These are phyloP conservation scores for Microglena sp. DNA, from an alignment of 139 green algal genomes.

Conservation along the genomic window DNA sequence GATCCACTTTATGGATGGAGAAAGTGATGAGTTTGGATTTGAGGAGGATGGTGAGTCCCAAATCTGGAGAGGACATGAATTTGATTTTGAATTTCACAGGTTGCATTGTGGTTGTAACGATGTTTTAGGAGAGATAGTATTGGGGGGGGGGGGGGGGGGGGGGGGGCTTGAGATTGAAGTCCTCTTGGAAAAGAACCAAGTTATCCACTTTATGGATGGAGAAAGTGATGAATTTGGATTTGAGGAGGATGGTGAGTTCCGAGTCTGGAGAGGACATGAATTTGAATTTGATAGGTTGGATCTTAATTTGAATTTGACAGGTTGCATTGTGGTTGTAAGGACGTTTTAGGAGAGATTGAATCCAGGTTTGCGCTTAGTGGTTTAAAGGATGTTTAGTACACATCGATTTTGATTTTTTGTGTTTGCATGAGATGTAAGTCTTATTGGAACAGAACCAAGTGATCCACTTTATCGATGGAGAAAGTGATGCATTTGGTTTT, in stretches of 20 bases:
- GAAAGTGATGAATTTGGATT: conserved; percentile 26
- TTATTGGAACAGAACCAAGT: conserved; percentile 39
- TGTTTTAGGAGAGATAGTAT: not conserved
- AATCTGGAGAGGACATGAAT: no score
- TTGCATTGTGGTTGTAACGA: not conserved
- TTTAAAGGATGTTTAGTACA: not conserved
- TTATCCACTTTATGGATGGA: conserved; percentile 47
- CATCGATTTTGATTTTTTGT: not conserved
- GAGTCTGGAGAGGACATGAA: not conserved
- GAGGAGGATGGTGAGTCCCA: not conserved
- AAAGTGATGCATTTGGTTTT: conserved; percentile 25
- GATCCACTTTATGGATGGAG: no score
- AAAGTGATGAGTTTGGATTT: not conserved
- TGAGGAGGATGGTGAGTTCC: conserved; percentile 19
- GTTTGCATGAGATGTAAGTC: not conserved
- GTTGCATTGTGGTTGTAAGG: not conserved
- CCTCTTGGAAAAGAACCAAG: conserved; percentile 36
- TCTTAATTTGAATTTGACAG: not conserved
- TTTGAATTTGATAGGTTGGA: not conserved
- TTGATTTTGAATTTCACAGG: no score
- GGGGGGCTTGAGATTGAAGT: not conserved
- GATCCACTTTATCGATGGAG: conserved; percentile 45
- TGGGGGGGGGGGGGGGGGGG: no score
- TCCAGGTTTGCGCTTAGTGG: not conserved
- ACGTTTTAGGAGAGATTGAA: not conserved